Conservation (phyloP, 305 asterid species). For the Solanum chacoense region DNA sequence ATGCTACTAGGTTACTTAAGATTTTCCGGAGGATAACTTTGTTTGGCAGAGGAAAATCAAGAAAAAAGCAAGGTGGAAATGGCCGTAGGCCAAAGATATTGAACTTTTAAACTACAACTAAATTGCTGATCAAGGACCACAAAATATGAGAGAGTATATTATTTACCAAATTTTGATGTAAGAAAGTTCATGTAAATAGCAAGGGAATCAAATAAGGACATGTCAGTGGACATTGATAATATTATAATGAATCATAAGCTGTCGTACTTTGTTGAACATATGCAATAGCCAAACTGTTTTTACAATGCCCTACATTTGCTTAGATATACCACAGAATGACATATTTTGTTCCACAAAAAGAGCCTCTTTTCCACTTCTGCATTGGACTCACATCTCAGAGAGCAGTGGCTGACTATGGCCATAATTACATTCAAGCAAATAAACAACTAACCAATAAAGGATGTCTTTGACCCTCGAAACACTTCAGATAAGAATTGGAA, state of each 20-base stretch:
- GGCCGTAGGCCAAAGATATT: conserved; percentile 9
- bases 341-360: background rate
- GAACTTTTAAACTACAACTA: background rate
- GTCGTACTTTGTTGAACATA: background rate
- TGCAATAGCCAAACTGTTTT: background rate
- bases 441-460: background rate
- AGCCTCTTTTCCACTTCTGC: background rate
- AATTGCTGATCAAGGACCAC: background rate
- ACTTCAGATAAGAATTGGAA: background rate
- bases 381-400: background rate
- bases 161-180: background rate
- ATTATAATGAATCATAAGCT: background rate
- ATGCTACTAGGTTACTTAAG: conserved; percentile 38
- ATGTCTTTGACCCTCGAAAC: background rate
- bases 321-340: background rate
- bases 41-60: conserved; percentile 44
- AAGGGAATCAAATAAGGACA: conserved; percentile 2
- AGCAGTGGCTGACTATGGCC: background rate
- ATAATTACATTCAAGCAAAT: background rate
- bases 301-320: background rate
- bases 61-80: conserved; percentile 13
- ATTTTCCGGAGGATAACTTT: conserved; percentile 34
- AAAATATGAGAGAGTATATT: background rate
- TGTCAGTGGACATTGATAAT: background rate
- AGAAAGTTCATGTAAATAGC: conserved; percentile 2